Evolutionary conservation across 2,329 filamentous ascomycete species (phyloP).

Genomic region (Ophiostoma australiae): DNA sequence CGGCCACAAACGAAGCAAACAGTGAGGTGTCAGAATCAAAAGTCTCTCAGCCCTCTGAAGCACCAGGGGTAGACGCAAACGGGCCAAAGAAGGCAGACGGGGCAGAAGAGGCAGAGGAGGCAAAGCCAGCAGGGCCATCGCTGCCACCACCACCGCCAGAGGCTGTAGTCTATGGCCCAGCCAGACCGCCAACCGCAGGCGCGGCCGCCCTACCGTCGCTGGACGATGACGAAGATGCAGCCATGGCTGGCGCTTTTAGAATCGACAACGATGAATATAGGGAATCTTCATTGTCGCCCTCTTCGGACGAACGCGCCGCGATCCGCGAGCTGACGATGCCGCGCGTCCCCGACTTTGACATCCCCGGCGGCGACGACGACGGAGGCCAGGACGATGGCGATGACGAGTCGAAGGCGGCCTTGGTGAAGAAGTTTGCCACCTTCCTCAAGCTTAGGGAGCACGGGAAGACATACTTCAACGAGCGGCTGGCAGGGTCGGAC

Average conservation of each 20-base stretch:
- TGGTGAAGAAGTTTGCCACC: conserved; percentile 64
- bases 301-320: conserved; percentile 58
- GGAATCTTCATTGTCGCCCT: conserved; percentile 52
- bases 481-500: conserved; percentile 61
- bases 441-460: conserved; percentile 70
- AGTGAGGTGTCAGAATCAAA: neutral
- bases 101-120: neutral
- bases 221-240: conserved; percentile 11
- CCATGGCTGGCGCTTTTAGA: neutral
- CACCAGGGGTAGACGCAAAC: neutral
- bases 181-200: neutral
- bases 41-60: neutral
- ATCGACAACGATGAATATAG: neutral
- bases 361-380: conserved; percentile 66
- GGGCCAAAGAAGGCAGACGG: neutral
- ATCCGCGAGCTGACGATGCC: conserved; percentile 71
- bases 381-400: conserved; percentile 43
- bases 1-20: neutral
- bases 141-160: neutral
- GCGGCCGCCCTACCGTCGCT: neutral
- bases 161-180: neutral
- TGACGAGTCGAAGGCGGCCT: conserved; percentile 35
- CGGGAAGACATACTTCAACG: conserved; percentile 72
- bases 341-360: conserved; percentile 63
- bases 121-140: neutral